Conservation (phyloP, 768 basidiomycete genomes). For the Lactifluus echinatus region DNA sequence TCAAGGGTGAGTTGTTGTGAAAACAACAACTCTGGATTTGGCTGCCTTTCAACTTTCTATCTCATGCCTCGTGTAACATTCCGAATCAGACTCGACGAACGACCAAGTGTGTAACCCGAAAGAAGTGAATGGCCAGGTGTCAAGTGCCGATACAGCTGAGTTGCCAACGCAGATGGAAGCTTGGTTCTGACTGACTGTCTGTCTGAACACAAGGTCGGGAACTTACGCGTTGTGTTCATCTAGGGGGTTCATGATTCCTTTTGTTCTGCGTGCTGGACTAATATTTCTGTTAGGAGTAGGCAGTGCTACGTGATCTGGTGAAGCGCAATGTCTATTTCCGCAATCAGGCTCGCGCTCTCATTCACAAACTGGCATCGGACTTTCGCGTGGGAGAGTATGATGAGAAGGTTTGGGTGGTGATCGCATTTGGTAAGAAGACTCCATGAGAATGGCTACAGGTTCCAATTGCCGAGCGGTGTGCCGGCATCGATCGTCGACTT, state of each 20-base stretch:
- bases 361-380: neutral
- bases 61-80: neutral
- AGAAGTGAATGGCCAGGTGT: neutral
- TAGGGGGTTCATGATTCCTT: neutral
- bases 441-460: neutral
- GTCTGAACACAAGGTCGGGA: neutral
- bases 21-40: constrained; percentile 3
- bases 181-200: neutral
- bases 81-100: neutral
- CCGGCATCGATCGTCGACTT: constrained; percentile 15
- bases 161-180: neutral
- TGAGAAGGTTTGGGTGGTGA: neutral
- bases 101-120: neutral
- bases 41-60: constrained; percentile 5
- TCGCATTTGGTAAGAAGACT: constrained; percentile 9
- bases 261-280: neutral
- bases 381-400: neutral
- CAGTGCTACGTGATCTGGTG: neutral
- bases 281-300: neutral
- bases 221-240: neutral
- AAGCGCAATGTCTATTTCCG: neutral
- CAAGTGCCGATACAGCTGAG: neutral
- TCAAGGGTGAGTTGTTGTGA: neutral
- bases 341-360: neutral
- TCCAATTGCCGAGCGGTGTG: neutral